phyloP scores from a whole-genome alignment of 768 basidiomycete genomes.

The Rhodosporidiobolus sp. region DNA sequence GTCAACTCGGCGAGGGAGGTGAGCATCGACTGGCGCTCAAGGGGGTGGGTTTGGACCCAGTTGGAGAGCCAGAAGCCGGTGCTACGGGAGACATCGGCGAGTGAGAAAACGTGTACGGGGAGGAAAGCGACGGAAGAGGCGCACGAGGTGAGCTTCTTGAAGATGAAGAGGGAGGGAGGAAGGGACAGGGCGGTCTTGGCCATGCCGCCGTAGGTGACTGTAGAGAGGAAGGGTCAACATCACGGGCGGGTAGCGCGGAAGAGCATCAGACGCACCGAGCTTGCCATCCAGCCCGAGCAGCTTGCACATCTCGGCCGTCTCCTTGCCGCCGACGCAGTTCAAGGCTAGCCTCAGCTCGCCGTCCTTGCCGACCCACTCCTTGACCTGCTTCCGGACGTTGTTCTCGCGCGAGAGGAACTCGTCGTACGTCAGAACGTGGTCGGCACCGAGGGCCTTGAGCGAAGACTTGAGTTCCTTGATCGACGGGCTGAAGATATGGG shows the following conservation, averaged over 20 bases:
- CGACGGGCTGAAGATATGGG: conserved; percentile 54
- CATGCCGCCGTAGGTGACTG: conserved; percentile 83
- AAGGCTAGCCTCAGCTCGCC: conserved; percentile 60
- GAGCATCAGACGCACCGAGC: conserved; percentile 18
- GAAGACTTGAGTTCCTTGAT: conserved; percentile 56
- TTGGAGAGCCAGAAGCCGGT: conserved; percentile 42
- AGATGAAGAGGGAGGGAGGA: conserved; percentile 76
- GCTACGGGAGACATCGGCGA: conserved; percentile 4
- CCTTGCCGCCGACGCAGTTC: conserved; percentile 64
- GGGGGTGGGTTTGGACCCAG: conserved; percentile 46
- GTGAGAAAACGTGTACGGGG: conserved; percentile 54
- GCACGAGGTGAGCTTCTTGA: conserved; percentile 71
- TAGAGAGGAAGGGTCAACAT: neutral
- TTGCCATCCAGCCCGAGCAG: conserved; percentile 55
- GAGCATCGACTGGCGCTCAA: conserved; percentile 58
- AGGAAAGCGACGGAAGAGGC: too few relatives aligned
- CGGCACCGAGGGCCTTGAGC: conserved; percentile 65
- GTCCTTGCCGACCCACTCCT: conserved; percentile 60
- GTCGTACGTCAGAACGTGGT: conserved; percentile 73
- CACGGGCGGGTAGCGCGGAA: neutral
- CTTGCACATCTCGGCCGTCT: conserved; percentile 67
- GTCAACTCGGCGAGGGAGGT: conserved; percentile 15
- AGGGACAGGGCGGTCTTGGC: conserved; percentile 73
- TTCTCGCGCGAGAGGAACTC: conserved; percentile 59
- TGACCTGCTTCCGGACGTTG: conserved; percentile 57